A percentile compares a stretch with the other conserved stretches of the same genome.
These are phyloP conservation scores for Kwoniella dendrophila DNA, from an alignment of 768 basidiomycete genomes.

Conservation along the genomic window DNA sequence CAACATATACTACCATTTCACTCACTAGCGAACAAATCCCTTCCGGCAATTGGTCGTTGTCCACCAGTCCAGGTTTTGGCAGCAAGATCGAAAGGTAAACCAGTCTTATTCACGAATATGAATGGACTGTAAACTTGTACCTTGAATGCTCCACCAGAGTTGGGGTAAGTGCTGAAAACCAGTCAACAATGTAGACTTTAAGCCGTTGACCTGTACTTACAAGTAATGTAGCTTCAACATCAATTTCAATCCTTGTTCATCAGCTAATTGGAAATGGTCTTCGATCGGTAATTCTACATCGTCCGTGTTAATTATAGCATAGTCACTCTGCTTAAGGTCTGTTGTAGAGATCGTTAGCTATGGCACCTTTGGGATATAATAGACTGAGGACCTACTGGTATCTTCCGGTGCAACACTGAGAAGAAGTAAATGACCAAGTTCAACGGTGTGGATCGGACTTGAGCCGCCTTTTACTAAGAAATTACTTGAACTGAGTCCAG, in stretches of 20 bases:
- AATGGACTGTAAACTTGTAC: conserved; percentile 93
- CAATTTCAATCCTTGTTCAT: conserved; percentile 73
- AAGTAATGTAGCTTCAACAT: conserved; percentile 84
- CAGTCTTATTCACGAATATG: conserved; percentile 88
- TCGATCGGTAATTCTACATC: conserved; percentile 84
- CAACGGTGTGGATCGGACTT: conserved; percentile 95
- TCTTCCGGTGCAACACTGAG: conserved; percentile 87
- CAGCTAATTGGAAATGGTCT: conserved; percentile 72
- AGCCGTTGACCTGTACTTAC: conserved; percentile 62
- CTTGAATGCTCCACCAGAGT: conserved; percentile 93
- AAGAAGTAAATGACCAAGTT: conserved; percentile 82
- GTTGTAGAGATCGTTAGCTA: conserved; percentile 6
- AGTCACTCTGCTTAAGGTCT: conserved; percentile 94
- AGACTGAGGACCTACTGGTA: conserved; percentile 68
- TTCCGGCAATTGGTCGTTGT: conserved; percentile 82
- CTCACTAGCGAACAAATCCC: conserved; percentile 65
- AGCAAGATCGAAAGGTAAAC: conserved; percentile 73
- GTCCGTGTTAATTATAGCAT: conserved; percentile 95
- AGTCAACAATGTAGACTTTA: conserved; percentile 52
- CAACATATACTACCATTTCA: too few species aligned
- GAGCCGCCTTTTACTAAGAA: conserved; percentile 89
- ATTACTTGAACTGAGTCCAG: conserved; percentile 89
- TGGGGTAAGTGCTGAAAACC: conserved; percentile 62
- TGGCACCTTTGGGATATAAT: background rate
- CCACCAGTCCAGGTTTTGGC: conserved; percentile 63